Base-by-base conservation (phyloP, 106 monocot species). In the Allium sativum region DNA sequence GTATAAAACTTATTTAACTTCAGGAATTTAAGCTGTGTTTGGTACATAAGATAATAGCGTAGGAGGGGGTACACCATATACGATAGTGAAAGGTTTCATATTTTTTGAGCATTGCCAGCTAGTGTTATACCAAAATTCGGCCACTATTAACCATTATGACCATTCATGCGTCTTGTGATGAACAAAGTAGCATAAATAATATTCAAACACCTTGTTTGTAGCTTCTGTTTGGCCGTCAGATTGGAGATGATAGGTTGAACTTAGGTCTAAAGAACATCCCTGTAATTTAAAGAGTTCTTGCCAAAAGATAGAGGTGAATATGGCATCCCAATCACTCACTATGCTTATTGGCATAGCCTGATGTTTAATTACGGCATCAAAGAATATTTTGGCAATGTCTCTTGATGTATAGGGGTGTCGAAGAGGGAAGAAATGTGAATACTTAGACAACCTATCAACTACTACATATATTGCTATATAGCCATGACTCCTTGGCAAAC, bases 101-200 rank as follows among this genome's bases (percentile, higher is more conserved):
- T 40, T 59, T 3, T 14, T 59, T 4, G 11, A 8, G 16, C 14
- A 1, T 3, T 45, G 61, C 40, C 3, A 44, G 3, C 7, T 18
- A 1, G 42, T 62, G 3, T 62, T 62, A 15, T 62, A 62, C 61
- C 45, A 44, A 12, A 41, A 44, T 44, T 62, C 13, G n/a, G 61
- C 61, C 16, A 12, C n/a, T 0, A 9, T 10, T 3, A 46, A 12
- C 61, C 61, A 62, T 44, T 45, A 4, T 0, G 12, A 13, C 61
- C 61, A 62, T 0, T 9, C 11, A 9, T 44, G 12, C 3, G 61
- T 42, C 12, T 12, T 62, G n/a, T 62, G 42, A 45, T 0, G n/a
- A 12, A 8, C 8, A 18, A 62, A 22, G 18, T 45, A 62, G 16
- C 61, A 0, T 1, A 62, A 10, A 44, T 43, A 62, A 1, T 6